phyloP scores from a whole-genome alignment of 2,329 filamentous ascomycete species.

The Hyphodiscus sp. region DNA sequence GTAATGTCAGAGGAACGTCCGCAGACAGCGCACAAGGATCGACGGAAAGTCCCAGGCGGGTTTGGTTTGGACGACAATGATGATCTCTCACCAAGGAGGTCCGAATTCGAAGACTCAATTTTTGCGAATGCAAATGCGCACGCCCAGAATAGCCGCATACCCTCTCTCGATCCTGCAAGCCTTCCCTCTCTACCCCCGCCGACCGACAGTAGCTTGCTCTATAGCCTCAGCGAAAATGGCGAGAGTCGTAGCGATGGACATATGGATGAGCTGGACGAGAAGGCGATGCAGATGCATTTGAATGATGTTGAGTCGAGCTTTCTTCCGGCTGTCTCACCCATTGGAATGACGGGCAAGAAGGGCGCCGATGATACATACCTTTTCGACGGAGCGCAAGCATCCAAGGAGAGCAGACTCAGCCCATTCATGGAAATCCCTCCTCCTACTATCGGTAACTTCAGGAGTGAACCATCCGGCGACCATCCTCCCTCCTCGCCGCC shows the following conservation, averaged over 20 bases:
- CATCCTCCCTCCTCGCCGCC: constrained; percentile 15
- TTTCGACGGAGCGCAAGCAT: constrained; percentile 38
- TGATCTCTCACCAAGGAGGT: constrained; percentile 23
- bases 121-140: constrained; percentile 14
- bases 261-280: constrained; percentile 26
- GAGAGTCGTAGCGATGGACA: constrained; percentile 18
- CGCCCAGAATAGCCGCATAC: constrained; percentile 15
- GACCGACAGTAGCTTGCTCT: constrained; percentile 25
- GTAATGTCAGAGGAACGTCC: constrained; percentile 17
- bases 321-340: constrained; percentile 50
- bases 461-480: neutral
- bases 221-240: constrained; percentile 22
- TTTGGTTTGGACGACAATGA: constrained; percentile 25
- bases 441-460: neutral
- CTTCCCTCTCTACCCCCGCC: constrained; percentile 24
- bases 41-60: constrained; percentile 22
- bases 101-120: constrained; percentile 21
- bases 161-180: constrained; percentile 19
- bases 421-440: neutral
- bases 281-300: constrained; percentile 39
- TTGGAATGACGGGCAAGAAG: constrained; percentile 37
- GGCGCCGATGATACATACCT: constrained; percentile 54
- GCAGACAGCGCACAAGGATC: constrained; percentile 23
- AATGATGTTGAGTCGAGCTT: constrained; percentile 63
- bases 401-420: neutral